phyloP scores from a whole-genome alignment of 2,329 filamentous ascomycete species.

The Cryphonectria parasitica region DNA sequence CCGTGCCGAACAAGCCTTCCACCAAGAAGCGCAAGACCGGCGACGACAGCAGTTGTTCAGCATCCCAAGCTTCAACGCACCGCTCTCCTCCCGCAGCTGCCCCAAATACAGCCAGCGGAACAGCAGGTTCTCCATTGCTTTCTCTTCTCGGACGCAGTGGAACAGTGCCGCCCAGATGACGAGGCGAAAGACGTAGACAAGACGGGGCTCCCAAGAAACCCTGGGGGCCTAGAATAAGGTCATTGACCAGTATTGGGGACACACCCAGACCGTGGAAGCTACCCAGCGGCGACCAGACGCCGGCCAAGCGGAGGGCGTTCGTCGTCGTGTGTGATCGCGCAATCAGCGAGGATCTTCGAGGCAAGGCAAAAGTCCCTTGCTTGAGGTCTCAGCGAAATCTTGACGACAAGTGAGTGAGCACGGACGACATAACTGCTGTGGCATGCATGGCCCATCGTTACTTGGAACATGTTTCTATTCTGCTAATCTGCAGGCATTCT shows the following conservation, averaged over 20 bases:
- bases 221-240: neutral
- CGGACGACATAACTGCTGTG: neutral
- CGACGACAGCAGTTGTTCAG: neutral
- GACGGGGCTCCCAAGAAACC: neutral
- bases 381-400: neutral
- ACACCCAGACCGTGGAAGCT: neutral
- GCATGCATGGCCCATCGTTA: neutral
- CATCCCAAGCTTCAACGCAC: neutral
- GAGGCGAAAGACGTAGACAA: neutral
- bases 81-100: neutral
- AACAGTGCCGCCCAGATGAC: neutral
- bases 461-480: neutral
- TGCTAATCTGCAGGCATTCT: neutral
- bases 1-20: neutral
- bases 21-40: neutral
- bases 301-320: neutral
- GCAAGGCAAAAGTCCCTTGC: neutral
- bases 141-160: too few species aligned
- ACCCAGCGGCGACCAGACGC: neutral
- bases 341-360: neutral
- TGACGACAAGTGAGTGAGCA: neutral
- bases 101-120: neutral
- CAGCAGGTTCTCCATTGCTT: neutral
- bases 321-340: neutral
- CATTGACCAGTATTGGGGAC: neutral